These are phyloP conservation scores for Inga laurina DNA, from an alignment of 306 rosid species.

Conservation along the genomic window DNA sequence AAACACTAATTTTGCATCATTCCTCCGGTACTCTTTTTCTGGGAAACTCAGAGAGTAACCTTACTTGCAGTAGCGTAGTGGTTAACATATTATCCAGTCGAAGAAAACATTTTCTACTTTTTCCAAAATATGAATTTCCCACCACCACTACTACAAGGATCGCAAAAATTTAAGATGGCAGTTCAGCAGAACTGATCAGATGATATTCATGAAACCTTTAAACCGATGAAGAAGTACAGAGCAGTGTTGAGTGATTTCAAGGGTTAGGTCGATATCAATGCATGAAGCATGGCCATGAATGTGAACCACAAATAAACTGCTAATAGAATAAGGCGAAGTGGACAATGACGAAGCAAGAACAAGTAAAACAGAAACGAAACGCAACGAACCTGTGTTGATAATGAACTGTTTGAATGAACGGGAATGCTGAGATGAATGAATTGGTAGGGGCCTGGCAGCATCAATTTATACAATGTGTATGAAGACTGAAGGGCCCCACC, in stretches of 20 bases:
- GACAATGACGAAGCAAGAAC: constrained; percentile 12
- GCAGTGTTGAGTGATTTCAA: not conserved
- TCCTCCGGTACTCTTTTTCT: not conserved
- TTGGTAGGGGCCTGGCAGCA: constrained; percentile 1
- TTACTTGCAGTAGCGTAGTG: not conserved
- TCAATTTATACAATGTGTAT: constrained; percentile 14
- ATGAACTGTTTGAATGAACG: constrained; percentile 1
- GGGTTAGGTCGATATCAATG: constrained; percentile 26
- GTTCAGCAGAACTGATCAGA: constrained; percentile 1
- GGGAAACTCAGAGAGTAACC: not conserved
- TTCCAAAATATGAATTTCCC: not conserved
- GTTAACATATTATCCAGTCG: constrained; percentile 1
- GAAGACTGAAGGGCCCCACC: constrained; percentile 33
- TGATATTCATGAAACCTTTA: constrained; percentile 14
- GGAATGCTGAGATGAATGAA: not conserved
- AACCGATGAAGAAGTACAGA: constrained; percentile 16
- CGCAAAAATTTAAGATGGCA: not conserved
- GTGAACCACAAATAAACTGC: constrained; percentile 20
- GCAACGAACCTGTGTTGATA: constrained; percentile 25
- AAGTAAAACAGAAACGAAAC: not conserved
- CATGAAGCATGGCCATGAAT: constrained; percentile 27
- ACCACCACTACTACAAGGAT: not conserved
- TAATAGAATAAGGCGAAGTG: not conserved
- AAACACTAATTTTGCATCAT: not conserved
- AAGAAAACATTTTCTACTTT: not conserved